A percentile compares a stretch with the other conserved stretches of the same genome.
These are phyloP conservation scores for Eucalyptus polybractea DNA, from an alignment of 345 rosid genomes.

Conservation along the genomic window DNA sequence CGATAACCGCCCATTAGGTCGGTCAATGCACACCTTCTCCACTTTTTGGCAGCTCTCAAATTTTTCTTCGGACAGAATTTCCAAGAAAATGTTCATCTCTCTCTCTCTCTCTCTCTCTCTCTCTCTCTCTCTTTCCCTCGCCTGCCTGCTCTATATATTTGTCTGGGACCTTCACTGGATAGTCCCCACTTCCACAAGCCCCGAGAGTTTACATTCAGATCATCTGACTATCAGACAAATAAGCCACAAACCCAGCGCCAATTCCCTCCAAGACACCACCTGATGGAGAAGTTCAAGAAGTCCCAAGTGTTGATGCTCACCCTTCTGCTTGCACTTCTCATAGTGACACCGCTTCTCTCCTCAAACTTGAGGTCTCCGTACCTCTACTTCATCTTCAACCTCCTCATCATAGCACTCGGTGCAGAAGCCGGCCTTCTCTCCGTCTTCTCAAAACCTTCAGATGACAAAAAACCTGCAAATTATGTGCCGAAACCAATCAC, in stretches of 20 bases:
- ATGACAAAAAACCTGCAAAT: not conserved
- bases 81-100: not conserved
- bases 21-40: not conserved
- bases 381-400: constrained; percentile 43
- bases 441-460: constrained; percentile 18
- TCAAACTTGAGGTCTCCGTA: constrained; percentile 35
- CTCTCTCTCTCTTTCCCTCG: not conserved
- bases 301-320: constrained; percentile 25
- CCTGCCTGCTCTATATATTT: not conserved
- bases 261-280: not conserved
- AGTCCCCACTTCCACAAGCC: not conserved
- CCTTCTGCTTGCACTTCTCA: constrained; percentile 34
- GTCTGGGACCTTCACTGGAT: not conserved
- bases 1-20: not conserved
- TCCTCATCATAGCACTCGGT: constrained; percentile 49
- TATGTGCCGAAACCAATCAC: not conserved
- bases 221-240: not conserved
- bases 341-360: constrained; percentile 33
- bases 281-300: constrained; percentile 28
- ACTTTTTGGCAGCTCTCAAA: not conserved
- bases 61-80: not conserved
- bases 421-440: constrained; percentile 57
- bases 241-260: not conserved
- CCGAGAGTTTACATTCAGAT: not conserved
- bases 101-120: not conserved